These are phyloP conservation scores for Penicillium desertorum DNA, from an alignment of 495 filamentous ascomycete species.

Conservation along the genomic window DNA sequence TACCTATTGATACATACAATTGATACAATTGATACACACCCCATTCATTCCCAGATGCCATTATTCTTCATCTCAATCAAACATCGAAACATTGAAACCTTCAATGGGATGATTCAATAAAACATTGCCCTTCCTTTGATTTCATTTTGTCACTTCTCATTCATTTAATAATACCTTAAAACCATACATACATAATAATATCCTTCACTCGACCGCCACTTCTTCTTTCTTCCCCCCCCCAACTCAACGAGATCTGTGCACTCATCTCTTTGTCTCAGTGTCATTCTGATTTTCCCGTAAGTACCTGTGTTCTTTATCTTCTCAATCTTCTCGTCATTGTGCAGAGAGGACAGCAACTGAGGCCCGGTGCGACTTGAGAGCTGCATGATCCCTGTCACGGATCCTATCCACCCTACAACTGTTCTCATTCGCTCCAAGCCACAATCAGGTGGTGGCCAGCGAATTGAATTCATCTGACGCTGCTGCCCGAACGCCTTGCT, in stretches of 20 bases:
- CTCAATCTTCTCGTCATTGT: neutral
- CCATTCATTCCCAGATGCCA: neutral
- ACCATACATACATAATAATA: neutral
- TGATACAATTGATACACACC: slow-evolving; percentile 2
- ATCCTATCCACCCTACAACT: slow-evolving; percentile 34
- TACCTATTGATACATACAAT: slow-evolving; percentile 13
- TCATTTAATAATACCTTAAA: slow-evolving; percentile 1
- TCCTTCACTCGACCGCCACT: slow-evolving; percentile 1
- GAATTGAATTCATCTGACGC: slow-evolving; percentile 35
- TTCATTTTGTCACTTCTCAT: slow-evolving; percentile 3
- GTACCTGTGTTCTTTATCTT: neutral
- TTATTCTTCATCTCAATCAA: neutral
- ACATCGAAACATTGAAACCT: neutral
- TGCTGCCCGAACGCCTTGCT: slow-evolving; percentile 48
- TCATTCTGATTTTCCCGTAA: slow-evolving; percentile 2
- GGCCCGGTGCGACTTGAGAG: slow-evolving; percentile 31
- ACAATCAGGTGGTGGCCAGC: slow-evolving; percentile 34
- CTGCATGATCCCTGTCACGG: slow-evolving; percentile 46
- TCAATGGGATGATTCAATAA: neutral
- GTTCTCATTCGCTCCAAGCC: slow-evolving; percentile 37
- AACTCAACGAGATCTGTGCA: slow-evolving; percentile 1
- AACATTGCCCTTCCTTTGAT: slow-evolving; percentile 5
- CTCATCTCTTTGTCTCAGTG: neutral
- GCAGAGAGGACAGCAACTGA: slow-evolving; percentile 1
- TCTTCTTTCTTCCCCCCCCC: neutral